Evolutionary conservation across 768 basidiomycete genomes (phyloP).

Genomic region (Leccinum uliginosum): DNA sequence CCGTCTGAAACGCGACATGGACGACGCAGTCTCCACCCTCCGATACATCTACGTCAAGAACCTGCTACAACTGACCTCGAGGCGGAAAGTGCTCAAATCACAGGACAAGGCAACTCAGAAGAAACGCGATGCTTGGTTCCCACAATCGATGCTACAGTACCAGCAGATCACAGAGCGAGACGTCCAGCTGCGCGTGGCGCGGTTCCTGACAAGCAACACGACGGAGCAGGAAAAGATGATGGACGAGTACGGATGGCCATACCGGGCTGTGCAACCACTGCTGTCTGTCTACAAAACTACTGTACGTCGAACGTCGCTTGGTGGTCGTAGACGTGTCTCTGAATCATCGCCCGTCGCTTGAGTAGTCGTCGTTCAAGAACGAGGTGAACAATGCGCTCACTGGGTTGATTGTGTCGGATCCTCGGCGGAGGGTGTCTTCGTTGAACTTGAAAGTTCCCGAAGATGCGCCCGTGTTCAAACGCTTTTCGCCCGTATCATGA

Average conservation of each 20-base stretch:
- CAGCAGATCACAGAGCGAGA: slow-evolving; percentile 35
- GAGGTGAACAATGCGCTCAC: slow-evolving; percentile 18
- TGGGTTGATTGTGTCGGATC: slow-evolving; percentile 20
- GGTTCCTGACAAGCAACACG: slow-evolving; percentile 35
- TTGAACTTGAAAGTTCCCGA: not conserved
- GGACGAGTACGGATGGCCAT: slow-evolving; percentile 49
- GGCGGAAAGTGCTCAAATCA: slow-evolving; percentile 8
- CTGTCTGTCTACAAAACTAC: slow-evolving; percentile 36
- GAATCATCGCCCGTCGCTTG: not conserved
- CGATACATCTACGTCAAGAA: slow-evolving; percentile 31
- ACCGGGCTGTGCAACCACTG: slow-evolving; percentile 44
- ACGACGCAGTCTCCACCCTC: slow-evolving; percentile 27
- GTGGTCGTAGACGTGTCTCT: not conserved
- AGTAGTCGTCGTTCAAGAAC: slow-evolving; percentile 19
- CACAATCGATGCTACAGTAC: slow-evolving; percentile 27
- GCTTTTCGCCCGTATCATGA: slow-evolving; percentile 22
- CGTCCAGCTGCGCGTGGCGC: slow-evolving; percentile 45
- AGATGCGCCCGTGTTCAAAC: slow-evolving; percentile 4
- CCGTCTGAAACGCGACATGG: slow-evolving; percentile 21
- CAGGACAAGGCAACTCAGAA: slow-evolving; percentile 22
- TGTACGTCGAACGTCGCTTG: slow-evolving; percentile 28
- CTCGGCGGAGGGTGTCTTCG: slow-evolving; percentile 11
- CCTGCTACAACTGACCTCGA: slow-evolving; percentile 14
- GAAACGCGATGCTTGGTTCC: slow-evolving; percentile 33
- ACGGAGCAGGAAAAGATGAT: slow-evolving; percentile 43